A percentile compares a stretch with the other conserved stretches of the same genome.
Evolutionary conservation across 306 rosid species (phyloP).

Genomic region (Elaeagnus macrophylla): DNA sequence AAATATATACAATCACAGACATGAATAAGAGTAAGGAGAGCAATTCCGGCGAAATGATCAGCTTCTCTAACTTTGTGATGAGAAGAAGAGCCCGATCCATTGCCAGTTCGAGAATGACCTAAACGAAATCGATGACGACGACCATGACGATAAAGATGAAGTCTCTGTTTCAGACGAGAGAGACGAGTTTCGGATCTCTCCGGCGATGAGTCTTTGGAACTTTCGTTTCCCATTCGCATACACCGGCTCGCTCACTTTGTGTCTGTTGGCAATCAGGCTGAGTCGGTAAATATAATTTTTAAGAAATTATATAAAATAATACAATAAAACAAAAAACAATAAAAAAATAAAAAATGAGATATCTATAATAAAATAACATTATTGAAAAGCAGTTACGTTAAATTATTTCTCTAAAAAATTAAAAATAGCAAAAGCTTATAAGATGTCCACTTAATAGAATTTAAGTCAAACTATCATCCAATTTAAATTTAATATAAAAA

Average conservation of each 20-base stretch:
- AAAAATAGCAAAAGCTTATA: no score
- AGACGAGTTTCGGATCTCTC: constrained; percentile 28
- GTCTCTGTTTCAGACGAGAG: constrained; percentile 46
- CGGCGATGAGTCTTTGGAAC: constrained; percentile 30
- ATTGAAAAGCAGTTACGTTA: no score
- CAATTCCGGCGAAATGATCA: constrained; percentile 68
- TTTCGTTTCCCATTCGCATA: constrained; percentile 44
- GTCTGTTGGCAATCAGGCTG: no score
- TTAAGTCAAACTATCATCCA: no score
- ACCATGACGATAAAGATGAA: background rate
- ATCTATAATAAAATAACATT: no score
- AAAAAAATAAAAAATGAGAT: no score
- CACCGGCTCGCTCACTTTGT: background rate
- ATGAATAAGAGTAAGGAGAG: constrained; percentile 50
- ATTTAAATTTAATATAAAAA: no score
- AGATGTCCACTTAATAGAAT: no score
- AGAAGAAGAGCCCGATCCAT: constrained; percentile 22
- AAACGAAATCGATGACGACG: constrained; percentile 11
- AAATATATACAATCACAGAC: constrained; percentile 16
- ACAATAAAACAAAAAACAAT: no score
- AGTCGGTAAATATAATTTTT: no score
- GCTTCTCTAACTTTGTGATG: constrained; percentile 31
- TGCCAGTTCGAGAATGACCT: constrained; percentile 1
- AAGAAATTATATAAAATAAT: no score
- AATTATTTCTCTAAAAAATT: no score